Conservation (phyloP, 805 yeast species). For the Metschnikowia anglica region DNA sequence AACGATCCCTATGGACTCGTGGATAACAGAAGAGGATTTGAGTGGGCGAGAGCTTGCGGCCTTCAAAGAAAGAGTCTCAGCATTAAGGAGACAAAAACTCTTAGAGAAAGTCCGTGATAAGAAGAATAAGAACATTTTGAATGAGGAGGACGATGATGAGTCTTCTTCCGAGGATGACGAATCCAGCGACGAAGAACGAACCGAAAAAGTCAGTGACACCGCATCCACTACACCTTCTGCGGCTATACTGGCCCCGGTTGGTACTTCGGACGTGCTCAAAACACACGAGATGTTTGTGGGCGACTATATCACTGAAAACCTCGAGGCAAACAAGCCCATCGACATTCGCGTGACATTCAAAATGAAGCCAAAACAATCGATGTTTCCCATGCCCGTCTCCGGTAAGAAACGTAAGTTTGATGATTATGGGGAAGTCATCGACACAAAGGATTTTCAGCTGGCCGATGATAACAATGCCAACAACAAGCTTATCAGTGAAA, state of each 20-base stretch:
- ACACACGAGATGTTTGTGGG: constrained; percentile 42
- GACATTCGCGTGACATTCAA: constrained; percentile 51
- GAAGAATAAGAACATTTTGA: constrained; percentile 39
- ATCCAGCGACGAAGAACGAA: constrained; percentile 9
- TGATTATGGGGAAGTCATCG: constrained; percentile 83
- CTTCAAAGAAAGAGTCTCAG: constrained; percentile 47
- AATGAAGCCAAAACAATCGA: constrained; percentile 51
- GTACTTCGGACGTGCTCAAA: constrained; percentile 29
- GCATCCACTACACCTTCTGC: neutral
- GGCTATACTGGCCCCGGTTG: constrained; percentile 2
- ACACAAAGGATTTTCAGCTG: constrained; percentile 59
- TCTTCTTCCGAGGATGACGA: constrained; percentile 33
- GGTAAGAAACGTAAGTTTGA: constrained; percentile 60
- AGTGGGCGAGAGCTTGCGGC: constrained; percentile 49
- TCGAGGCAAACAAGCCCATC: constrained; percentile 47
- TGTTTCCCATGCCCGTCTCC: constrained; percentile 70
- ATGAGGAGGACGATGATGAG: constrained; percentile 30
- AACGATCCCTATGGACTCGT: constrained; percentile 40
- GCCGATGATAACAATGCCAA: constrained; percentile 48
- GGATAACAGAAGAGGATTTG: constrained; percentile 50
- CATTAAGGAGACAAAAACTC: constrained; percentile 43
- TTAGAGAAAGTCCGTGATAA: constrained; percentile 43
- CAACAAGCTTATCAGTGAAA: constrained; percentile 35
- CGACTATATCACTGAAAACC: constrained; percentile 37
- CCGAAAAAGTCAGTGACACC: neutral